Evolutionary conservation across 2,329 filamentous ascomycete species (phyloP).

Genomic region (Colletotrichum acutatum): DNA sequence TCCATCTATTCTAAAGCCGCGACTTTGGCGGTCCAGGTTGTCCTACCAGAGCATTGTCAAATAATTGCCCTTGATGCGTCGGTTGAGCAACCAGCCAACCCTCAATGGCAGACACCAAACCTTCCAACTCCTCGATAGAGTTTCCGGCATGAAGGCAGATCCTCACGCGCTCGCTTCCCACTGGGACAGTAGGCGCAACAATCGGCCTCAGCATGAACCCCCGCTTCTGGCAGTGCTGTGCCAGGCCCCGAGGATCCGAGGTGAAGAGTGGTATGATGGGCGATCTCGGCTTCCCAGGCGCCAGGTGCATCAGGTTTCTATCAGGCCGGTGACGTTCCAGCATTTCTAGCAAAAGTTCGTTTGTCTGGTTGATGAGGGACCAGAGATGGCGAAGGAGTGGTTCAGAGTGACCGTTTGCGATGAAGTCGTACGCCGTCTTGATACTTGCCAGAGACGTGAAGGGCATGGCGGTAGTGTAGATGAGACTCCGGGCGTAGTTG

Average conservation of each 20-base stretch:
- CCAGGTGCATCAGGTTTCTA: slow-evolving; percentile 47
- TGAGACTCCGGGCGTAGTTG: slow-evolving; percentile 80
- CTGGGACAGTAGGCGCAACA: slow-evolving; percentile 74
- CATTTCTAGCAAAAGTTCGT: slow-evolving; percentile 54
- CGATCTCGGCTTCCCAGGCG: slow-evolving; percentile 56
- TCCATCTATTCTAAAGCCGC: neutral
- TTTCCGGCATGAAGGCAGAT: slow-evolving; percentile 78
- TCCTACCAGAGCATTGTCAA: neutral
- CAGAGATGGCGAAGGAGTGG: slow-evolving; percentile 52
- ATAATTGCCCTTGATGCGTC: neutral
- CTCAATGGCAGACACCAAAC: slow-evolving; percentile 59
- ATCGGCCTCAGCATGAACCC: slow-evolving; percentile 74
- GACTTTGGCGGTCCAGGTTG: neutral
- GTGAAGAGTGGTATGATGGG: slow-evolving; percentile 75
- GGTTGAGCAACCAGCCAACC: slow-evolving; percentile 51
- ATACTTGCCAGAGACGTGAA: slow-evolving; percentile 71
- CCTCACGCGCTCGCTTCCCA: slow-evolving; percentile 70
- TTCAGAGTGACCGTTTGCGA: slow-evolving; percentile 61
- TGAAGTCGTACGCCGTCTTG: slow-evolving; percentile 65
- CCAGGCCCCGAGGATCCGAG: slow-evolving; percentile 66
- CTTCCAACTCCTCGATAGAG: slow-evolving; percentile 65
- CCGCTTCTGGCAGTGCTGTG: slow-evolving; percentile 66
- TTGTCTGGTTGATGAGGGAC: slow-evolving; percentile 56
- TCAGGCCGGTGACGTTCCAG: slow-evolving; percentile 35
- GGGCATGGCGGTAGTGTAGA: slow-evolving; percentile 78